Percentiles rank a stretch among this genome's conserved stretches.
phyloP scores from a whole-genome alignment of 2,329 filamentous ascomycete genomes.

The Paracoccidioides brasiliensis region DNA sequence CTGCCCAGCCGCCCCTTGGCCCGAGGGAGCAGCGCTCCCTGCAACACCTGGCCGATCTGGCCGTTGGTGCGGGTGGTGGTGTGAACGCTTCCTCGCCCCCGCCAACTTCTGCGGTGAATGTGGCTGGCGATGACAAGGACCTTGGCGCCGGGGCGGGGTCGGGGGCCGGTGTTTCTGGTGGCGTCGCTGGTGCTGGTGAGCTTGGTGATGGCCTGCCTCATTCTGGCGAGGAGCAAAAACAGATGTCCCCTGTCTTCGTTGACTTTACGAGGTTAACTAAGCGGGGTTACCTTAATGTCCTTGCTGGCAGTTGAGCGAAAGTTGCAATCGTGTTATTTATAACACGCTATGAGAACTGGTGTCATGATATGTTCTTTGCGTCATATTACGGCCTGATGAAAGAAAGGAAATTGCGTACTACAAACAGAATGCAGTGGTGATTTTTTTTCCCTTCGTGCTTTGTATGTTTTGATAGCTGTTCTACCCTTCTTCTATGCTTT shows the following conservation, averaged over 20 bases:
- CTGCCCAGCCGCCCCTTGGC: constrained; percentile 24
- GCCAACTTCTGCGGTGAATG: constrained; percentile 5
- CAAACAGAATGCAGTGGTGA: no score
- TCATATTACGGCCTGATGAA: no score
- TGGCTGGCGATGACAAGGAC: constrained; percentile 7
- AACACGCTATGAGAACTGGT: no score
- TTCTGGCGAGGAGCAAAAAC: constrained; percentile 1
- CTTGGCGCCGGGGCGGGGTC: not conserved
- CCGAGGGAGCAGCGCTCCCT: constrained; percentile 33
- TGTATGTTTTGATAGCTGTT: no score
- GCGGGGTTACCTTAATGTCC: constrained; percentile 31
- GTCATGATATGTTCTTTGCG: no score
- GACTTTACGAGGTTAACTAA: constrained; percentile 30
- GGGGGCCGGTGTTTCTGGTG: not conserved
- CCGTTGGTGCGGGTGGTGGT: constrained; percentile 30
- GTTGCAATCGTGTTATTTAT: not conserved
- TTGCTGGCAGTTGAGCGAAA: constrained; percentile 11
- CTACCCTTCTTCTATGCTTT: no score
- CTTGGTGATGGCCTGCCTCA: not conserved
- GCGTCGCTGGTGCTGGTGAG: not conserved
- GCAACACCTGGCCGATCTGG: constrained; percentile 32
- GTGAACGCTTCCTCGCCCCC: constrained; percentile 9
- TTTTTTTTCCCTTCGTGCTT: no score
- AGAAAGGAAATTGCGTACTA: no score
- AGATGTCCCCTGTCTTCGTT: not conserved